Base-by-base conservation (phyloP, 257 asterid genomes). In the Orobanche coerulescens region DNA sequence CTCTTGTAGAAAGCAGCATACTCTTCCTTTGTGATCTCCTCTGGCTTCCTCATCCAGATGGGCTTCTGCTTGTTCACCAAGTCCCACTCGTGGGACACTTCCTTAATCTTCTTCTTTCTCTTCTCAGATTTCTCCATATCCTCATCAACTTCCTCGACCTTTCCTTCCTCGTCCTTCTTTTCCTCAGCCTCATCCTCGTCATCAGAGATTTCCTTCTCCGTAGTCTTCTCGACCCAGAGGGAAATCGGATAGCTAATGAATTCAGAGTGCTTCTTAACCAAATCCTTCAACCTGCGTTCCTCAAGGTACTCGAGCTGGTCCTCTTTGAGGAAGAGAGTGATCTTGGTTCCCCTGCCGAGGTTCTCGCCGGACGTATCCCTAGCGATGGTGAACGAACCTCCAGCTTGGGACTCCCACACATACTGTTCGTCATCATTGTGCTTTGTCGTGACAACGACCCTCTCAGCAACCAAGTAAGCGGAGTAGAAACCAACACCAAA, bases 31-130 rank as follows among this genome's bases (percentile, higher is more conserved):
- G 76, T 79, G 30, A 82, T 82, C 47, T 79, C 88, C 58, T 82
- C 88, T 0, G 88, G 82, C 61, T 82, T 82, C 74, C 88, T 82
- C 85, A 82, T 76, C 88, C 88, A 82, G 58, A 82, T 79, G 3
- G 88, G 85, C 60, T 79, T 82, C 74, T 82, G 88, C 69, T 79
- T 79, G 76, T 82, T 79, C n/a, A 82, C 85, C 76, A 82, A 62
- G 6, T 72, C 53, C 83, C 83, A 82, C 63, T 79, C 85, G 33
- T 82, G 79, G 11, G 88, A 76, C 4, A 81, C 88, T 18, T 81
- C 88, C 81, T 81, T 79, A 43, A 81, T 76, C 55, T 71, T 81
- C 70, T 79, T 81, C 79, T 76, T 81, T 59, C 79, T 81, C 81
- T 81, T 79, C 72, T 81, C 88, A 3, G 81, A 75, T 39, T 76